phyloP scores from a whole-genome alignment of 805 yeast species.

The Saccharomycopsis fermentans region DNA sequence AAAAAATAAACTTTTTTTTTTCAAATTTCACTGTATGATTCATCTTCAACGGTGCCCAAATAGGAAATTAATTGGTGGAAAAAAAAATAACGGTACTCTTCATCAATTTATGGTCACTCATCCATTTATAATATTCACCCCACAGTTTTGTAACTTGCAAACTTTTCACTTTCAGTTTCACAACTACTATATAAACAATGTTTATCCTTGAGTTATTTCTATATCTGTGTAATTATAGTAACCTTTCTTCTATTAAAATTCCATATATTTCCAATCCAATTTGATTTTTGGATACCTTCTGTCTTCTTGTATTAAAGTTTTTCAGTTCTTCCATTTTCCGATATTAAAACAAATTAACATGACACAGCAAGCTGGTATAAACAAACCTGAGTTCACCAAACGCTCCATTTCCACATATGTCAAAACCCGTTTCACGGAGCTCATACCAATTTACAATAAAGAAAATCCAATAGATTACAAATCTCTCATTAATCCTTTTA shows the following conservation, averaged over 20 bases:
- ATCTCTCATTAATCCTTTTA: constrained; percentile 20
- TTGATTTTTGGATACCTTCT: too few relatives aligned
- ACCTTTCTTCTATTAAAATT: too few relatives aligned
- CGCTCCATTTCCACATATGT: background rate
- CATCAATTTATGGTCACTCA: background rate
- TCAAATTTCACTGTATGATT: background rate
- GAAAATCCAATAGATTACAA: background rate
- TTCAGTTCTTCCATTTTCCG: too few relatives aligned
- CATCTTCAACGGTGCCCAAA: background rate
- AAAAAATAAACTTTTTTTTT: background rate
- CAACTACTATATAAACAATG: too few relatives aligned
- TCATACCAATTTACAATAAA: background rate
- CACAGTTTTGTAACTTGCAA: background rate
- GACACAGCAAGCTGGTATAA: background rate
- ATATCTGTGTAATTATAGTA: too few relatives aligned
- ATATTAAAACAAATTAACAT: background rate
- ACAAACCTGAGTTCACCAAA: background rate
- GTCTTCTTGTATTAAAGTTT: too few relatives aligned
- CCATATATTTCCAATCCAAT: too few relatives aligned
- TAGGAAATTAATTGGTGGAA: background rate
- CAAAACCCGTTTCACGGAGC: constrained; percentile 3
- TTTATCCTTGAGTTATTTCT: too few relatives aligned
- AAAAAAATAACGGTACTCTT: background rate
- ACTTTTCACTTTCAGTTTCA: background rate
- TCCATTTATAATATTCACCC: background rate